These are phyloP conservation scores for Escallonia herrerae DNA, from an alignment of 129 eudicot species.

Conservation along the genomic window DNA sequence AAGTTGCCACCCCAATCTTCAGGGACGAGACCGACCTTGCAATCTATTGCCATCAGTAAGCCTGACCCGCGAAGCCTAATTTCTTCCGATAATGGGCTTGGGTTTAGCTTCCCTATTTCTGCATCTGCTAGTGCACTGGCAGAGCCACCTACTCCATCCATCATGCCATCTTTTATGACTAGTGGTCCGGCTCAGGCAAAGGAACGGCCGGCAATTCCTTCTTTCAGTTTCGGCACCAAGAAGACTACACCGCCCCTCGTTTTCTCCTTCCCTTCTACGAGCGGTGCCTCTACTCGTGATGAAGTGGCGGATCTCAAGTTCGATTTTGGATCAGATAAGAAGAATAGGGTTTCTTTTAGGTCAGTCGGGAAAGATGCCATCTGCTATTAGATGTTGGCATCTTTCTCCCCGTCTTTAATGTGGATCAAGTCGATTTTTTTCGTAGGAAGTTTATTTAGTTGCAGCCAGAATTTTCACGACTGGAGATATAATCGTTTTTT, in stretches of 20 bases:
- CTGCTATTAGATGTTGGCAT: constrained; percentile 14
- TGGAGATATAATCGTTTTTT: constrained; percentile 4
- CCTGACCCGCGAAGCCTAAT: constrained; percentile 31
- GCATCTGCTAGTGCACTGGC: constrained; percentile 39
- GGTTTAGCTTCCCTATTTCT: constrained; percentile 71
- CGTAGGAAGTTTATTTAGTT: constrained; percentile 6
- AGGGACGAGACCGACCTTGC: constrained; percentile 34
- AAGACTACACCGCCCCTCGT: constrained; percentile 43
- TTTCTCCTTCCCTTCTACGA: constrained; percentile 65
- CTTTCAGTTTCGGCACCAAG: constrained; percentile 55
- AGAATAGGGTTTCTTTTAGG: constrained; percentile 50
- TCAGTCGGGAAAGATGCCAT: constrained; percentile 44
- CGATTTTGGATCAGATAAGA: constrained; percentile 66
- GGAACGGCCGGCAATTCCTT: constrained; percentile 34
- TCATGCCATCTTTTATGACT: constrained; percentile 48
- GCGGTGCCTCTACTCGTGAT: constrained; percentile 24
- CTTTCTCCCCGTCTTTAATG: neutral
- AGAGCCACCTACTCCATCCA: constrained; percentile 91
- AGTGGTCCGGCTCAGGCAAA: constrained; percentile 23
- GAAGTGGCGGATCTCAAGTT: constrained; percentile 57
- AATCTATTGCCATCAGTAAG: constrained; percentile 51
- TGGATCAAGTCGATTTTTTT: constrained; percentile 3
- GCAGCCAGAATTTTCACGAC: neutral
- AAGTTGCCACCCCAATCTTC: constrained; percentile 27
- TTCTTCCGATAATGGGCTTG: constrained; percentile 40